Percentiles rank a stretch among this genome's conserved stretches.
Evolutionary conservation across 768 basidiomycete genomes (phyloP).

Genomic region (Tulasnella calospora): DNA sequence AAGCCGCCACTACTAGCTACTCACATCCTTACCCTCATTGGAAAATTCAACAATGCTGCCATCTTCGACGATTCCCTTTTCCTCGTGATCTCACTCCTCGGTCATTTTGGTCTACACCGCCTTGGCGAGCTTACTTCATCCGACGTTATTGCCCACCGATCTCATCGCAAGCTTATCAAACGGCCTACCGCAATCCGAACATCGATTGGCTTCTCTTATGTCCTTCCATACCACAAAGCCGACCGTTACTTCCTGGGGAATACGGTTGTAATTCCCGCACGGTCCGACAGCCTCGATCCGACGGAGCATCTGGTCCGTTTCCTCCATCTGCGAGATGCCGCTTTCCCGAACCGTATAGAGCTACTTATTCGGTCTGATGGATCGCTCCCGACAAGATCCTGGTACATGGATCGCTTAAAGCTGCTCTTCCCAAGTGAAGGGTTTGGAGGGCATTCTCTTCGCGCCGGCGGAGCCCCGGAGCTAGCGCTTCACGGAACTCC

Average conservation of each 20-base stretch:
- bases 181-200: background rate
- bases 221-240: conserved; percentile 30
- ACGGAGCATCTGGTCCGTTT: conserved; percentile 1
- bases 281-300: conserved; percentile 2
- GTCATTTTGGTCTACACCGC: conserved; percentile 33
- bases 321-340: background rate
- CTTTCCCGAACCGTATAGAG: conserved; percentile 30
- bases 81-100: conserved; percentile 30
- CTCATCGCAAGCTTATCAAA: conserved; percentile 21
- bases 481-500: conserved; percentile 37
- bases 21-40: background rate
- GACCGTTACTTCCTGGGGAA: conserved; percentile 31
- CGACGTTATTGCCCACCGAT: conserved; percentile 24
- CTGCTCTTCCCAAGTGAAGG: conserved; percentile 42
- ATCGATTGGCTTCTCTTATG: conserved; percentile 12
- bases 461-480: conserved; percentile 43
- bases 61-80: conserved; percentile 35
- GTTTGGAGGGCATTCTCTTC: conserved; percentile 39
- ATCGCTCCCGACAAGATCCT: conserved; percentile 46
- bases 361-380: conserved; percentile 39
- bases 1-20: background rate
- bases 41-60: background rate
- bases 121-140: conserved; percentile 34
- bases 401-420: conserved; percentile 38
- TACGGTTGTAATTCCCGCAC: conserved; percentile 21